Evolutionary conservation across 805 yeast species (phyloP), one percentile per base, ranked within the genome.

Genomic region (Candida sithepensis): DNA sequence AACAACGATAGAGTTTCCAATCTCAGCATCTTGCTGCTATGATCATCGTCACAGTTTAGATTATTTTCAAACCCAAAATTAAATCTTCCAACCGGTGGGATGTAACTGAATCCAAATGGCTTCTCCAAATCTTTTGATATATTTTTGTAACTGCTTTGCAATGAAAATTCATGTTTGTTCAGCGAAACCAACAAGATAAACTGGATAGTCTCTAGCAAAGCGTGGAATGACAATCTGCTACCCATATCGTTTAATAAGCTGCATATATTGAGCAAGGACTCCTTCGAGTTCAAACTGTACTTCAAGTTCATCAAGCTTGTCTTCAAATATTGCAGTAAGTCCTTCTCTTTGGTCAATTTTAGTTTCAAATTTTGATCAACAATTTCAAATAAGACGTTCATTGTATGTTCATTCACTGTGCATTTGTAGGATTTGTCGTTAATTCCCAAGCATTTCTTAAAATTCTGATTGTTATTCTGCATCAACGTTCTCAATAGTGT

Each of bases 151-250:
- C 45, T 24, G 3, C 43, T 22, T 6, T 24, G 16, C 7, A 26
- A 8, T 9, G 44, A 42, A 41, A 51, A 52, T 33, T 51, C 54
- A 4, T 28, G 41, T 3, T 53, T 36, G 41, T 61, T 57, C 21
- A 60, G 45, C n/a, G 47, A 43, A 2, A 46, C 19, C 3, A 59
- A 48, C 3, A 65, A 36, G 7, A 65, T 43, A 23, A 53, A 57
- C 49, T 63, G 64, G 8, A 58, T 39, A 9, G 53, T 53, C 47
- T 62, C 67, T 36, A 64, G 41, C 20, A 65, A 59, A 13, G 72
- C 72, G 54, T 72, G 68, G 0, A 66, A 44, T 4, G 63, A 47
- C 21, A 73, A 55, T 3, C 74, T 47, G 47, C 69, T 55, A 21
- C 72, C 74, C 54, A 69, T 38, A 46, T 64, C 64, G 43, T 50